These are phyloP conservation scores for Mycena amicta DNA, from an alignment of 768 basidiomycete genomes.

Conservation along the genomic window DNA sequence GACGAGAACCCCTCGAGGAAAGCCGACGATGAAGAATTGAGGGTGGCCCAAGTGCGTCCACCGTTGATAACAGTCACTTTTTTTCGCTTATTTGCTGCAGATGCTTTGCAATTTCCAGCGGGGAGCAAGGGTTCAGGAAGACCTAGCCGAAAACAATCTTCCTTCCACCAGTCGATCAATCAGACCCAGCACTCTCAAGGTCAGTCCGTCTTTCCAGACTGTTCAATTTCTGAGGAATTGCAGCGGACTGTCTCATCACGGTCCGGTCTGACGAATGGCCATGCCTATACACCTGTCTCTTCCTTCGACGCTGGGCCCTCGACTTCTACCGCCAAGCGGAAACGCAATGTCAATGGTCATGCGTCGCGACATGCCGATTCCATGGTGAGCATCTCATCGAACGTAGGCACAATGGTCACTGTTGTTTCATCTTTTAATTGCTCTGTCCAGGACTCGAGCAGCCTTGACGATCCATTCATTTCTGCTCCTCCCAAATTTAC, in stretches of 20 bases:
- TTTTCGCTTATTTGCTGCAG: conserved; percentile 24
- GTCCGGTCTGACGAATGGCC: conserved; percentile 20
- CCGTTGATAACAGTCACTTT: background rate
- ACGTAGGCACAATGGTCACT: background rate
- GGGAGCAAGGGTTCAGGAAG: conserved; percentile 15
- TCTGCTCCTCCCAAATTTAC: conserved; percentile 13
- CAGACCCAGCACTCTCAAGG: conserved; percentile 7
- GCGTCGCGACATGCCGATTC: conserved; percentile 29
- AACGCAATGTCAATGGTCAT: conserved; percentile 34
- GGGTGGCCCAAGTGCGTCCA: conserved; percentile 57
- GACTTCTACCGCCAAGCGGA: conserved; percentile 42
- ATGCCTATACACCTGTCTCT: conserved; percentile 25
- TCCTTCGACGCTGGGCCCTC: conserved; percentile 34
- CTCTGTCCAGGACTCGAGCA: conserved; percentile 14
- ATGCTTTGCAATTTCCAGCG: conserved; percentile 42
- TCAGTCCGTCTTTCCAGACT: background rate
- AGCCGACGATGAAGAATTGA: conserved; percentile 51
- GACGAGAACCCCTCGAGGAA: conserved; percentile 41
- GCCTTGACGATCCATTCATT: conserved; percentile 15
- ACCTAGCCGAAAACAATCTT: background rate
- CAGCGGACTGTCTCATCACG: background rate
- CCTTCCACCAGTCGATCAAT: conserved; percentile 3
- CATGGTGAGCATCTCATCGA: conserved; percentile 34
- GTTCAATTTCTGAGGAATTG: background rate
- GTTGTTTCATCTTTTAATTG: background rate